Evolutionary conservation across 108 stramenopile species (phyloP).

Genomic region (Cyclotella cryptica): DNA sequence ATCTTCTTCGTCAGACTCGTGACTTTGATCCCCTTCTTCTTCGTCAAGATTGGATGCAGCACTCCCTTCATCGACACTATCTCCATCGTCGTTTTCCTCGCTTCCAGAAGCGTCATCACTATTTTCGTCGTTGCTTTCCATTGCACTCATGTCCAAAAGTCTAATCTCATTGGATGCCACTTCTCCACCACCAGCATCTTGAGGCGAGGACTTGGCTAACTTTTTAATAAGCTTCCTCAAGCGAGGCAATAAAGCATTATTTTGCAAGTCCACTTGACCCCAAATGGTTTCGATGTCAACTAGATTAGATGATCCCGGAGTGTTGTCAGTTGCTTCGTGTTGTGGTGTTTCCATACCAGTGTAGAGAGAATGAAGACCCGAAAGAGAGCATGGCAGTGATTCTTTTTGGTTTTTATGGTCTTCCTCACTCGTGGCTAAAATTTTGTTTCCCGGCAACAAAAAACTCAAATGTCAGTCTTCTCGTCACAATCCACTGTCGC

Average conservation of each 20-base stretch:
- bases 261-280: slow-evolving; percentile 94
- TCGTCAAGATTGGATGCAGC: slow-evolving; percentile 24
- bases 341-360: background rate
- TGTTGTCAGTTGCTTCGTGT: too few relatives aligned
- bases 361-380: background rate
- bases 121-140: slow-evolving; percentile 13
- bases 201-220: slow-evolving; percentile 47
- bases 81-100: slow-evolving; percentile 33
- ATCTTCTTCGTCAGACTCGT: slow-evolving; percentile 20
- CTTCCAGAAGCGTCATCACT: slow-evolving; percentile 24
- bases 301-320: too few relatives aligned
- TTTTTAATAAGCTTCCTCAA: slow-evolving; percentile 66
- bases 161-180: slow-evolving; percentile 36
- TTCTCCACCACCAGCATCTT: slow-evolving; percentile 24
- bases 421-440: background rate
- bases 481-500: background rate
- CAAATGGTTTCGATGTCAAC: slow-evolving; percentile 88
- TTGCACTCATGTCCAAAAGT: slow-evolving; percentile 46
- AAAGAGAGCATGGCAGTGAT: slow-evolving; percentile 14
- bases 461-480: background rate
- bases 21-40: slow-evolving; percentile 11
- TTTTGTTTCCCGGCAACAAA: too few relatives aligned
- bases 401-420: background rate
- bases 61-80: slow-evolving; percentile 15
- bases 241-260: slow-evolving; percentile 68